Conservation (phyloP, 2,329 filamentous ascomycete genomes). For the Niveomyces coronatus region DNA sequence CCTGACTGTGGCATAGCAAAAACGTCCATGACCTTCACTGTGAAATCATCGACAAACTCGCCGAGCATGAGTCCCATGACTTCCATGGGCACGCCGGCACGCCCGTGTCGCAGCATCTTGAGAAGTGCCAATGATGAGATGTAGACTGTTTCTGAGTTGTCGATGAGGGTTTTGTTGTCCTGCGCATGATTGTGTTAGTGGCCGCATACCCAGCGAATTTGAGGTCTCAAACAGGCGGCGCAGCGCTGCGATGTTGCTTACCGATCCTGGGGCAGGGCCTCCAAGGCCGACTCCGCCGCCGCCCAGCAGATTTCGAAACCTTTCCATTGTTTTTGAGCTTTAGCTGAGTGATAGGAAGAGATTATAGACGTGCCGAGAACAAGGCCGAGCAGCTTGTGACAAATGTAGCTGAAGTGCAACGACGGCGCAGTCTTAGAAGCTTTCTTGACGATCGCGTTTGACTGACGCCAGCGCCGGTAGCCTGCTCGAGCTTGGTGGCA, state of each 20-base stretch:
- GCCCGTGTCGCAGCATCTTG: conserved; percentile 97
- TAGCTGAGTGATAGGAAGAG: background rate
- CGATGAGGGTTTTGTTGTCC: conserved; percentile 87
- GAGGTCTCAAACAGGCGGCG: too few relatives aligned
- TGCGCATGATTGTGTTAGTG: conserved; percentile 26
- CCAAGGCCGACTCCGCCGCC: conserved; percentile 61
- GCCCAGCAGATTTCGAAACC: conserved; percentile 80
- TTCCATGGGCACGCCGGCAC: conserved; percentile 98
- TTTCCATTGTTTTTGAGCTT: conserved; percentile 58
- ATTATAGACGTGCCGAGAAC: too few relatives aligned
- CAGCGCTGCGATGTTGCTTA: conserved; percentile 20
- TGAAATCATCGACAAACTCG: conserved; percentile 98
- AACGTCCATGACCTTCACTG: conserved; percentile 93
- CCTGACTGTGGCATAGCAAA: conserved; percentile 99
- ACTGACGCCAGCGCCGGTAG: conserved; percentile 10
- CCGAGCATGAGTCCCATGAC: conserved; percentile 99
- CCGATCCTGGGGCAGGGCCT: conserved; percentile 31
- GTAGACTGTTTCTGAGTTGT: conserved; percentile 98
- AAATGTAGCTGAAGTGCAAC: conserved; percentile 3
- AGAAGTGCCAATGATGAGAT: conserved; percentile 94
- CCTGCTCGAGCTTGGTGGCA: conserved; percentile 3
- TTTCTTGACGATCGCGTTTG: conserved; percentile 6
- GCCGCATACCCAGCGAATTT: background rate
- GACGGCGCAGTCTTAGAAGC: conserved; percentile 3
- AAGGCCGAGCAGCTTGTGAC: background rate